Percentiles rank a stretch among this genome's conserved stretches.
phyloP scores from a whole-genome alignment of 768 basidiomycete genomes.

The Neoboletus brunneissimus region DNA sequence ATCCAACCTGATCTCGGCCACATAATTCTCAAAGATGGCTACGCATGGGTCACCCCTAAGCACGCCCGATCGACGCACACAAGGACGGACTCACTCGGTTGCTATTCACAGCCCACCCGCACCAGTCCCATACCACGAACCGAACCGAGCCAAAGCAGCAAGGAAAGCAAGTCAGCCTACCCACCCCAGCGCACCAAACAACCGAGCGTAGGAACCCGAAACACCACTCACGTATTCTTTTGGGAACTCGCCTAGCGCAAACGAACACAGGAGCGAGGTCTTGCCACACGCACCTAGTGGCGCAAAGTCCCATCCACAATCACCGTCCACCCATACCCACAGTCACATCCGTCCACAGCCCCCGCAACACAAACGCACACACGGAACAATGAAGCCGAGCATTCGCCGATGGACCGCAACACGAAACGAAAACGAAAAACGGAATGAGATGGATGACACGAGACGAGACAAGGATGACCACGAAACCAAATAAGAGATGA shows the following conservation, averaged over 20 bases:
- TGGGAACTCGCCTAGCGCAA: slow-evolving; percentile 92
- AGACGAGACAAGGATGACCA: too few relatives aligned
- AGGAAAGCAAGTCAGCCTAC: neutral
- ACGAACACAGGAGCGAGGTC: slow-evolving; percentile 86
- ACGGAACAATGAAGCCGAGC: neutral
- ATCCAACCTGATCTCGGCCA: slow-evolving; percentile 96
- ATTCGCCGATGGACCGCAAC: neutral
- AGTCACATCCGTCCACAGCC: neutral
- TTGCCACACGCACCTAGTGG: slow-evolving; percentile 88
- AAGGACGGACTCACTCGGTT: slow-evolving; percentile 41
- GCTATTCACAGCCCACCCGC: slow-evolving; percentile 27
- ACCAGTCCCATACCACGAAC: neutral
- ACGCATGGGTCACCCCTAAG: too few relatives aligned
- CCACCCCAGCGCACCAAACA: neutral
- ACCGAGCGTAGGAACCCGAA: neutral
- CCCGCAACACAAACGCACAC: neutral
- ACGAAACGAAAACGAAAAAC: neutral
- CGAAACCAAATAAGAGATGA: too few relatives aligned
- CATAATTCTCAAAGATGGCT: slow-evolving; percentile 97
- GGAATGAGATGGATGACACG: neutral
- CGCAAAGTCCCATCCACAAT: neutral
- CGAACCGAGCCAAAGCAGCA: neutral
- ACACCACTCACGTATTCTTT: slow-evolving; percentile 81
- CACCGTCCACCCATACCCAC: neutral
- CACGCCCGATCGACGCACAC: neutral